Evolutionary conservation across 2,329 filamentous ascomycete genomes (phyloP), one percentile per base, ranked within the genome.

Genomic region (Fusarium chlamydosporum): DNA sequence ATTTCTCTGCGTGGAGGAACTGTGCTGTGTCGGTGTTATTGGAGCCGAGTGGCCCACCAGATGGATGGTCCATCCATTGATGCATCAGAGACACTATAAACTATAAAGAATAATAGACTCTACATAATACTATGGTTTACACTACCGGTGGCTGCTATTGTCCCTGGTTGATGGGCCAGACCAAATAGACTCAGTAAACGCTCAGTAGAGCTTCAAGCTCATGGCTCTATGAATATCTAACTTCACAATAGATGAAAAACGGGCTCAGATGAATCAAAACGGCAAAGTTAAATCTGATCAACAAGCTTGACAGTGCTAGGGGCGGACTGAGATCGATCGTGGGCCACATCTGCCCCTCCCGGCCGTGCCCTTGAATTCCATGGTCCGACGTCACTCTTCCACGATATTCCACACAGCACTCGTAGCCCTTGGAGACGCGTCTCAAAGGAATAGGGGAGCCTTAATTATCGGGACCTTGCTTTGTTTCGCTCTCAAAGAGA

Each of bases 371-470:
- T 34, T 51, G 45, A 59, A 26, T 35, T 40, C 38, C 18, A 40
- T 31, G 16, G 4, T 23, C 20, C 34, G 15, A 13, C 31, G 15
- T 29, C 53, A 65, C 60, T 53, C 46, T 52, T 65, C 53, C n/a
- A 53, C 31, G 9, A 65, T 4, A 41, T 48, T 65, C 52, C 47
- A 26, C 15, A 12, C 3, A 46, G 38, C 10, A 4, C 15, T 18
- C 9, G 31, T 59, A 53, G 6, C 26, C 18, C 18, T 8, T 8
- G 37, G 26, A 31, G 23, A 53, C 18, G 18, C n/a, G 33, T 3
- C 3, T 0, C 12, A 8, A 26, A 13, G 15, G 40, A 6, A 42
- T 10, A 7, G 7, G 23, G 13, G 2, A 4, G 23, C 0, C 4
- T 2, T 6, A 4, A 18, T 4, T 42, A 34, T 0, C 1, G 1